These are phyloP conservation scores for Globisporangium uncinulatum DNA, from an alignment of 352 stramenopile species.

Conservation along the genomic window DNA sequence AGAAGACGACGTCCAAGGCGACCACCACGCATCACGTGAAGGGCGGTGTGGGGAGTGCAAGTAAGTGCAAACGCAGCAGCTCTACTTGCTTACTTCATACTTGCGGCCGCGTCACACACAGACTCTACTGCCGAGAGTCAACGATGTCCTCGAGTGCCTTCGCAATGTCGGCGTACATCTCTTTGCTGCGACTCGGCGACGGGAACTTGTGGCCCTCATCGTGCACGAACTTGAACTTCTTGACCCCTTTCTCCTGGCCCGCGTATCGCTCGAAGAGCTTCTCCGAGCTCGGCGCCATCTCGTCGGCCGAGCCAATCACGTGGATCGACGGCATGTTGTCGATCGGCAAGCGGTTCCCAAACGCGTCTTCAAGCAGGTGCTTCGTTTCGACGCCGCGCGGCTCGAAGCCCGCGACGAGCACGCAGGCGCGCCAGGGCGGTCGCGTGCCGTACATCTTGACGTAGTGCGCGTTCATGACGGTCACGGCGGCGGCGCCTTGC, in stretches of 20 bases:
- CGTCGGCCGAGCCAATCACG: slow-evolving; percentile 47
- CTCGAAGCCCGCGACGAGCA: slow-evolving; percentile 62
- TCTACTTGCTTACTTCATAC: background rate
- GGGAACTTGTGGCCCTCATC: slow-evolving; percentile 83
- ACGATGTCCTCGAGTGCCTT: slow-evolving; percentile 33
- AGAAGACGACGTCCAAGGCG: too few species aligned
- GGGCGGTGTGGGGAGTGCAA: too few species aligned
- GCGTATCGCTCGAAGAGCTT: slow-evolving; percentile 45
- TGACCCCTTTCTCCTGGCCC: slow-evolving; percentile 17
- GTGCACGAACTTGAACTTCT: slow-evolving; percentile 45
- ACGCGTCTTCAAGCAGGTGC: slow-evolving; percentile 37
- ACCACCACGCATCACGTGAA: too few species aligned
- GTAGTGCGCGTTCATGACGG: slow-evolving; percentile 66
- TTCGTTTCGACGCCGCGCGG: slow-evolving; percentile 41
- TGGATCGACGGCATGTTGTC: slow-evolving; percentile 57
- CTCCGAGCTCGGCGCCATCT: slow-evolving; percentile 36
- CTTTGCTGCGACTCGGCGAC: slow-evolving; percentile 28
- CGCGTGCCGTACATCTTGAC: slow-evolving; percentile 27
- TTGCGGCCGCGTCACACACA: background rate
- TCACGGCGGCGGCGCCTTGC: slow-evolving; percentile 50
- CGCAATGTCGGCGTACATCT: slow-evolving; percentile 49
- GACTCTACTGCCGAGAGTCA: background rate
- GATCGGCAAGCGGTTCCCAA: slow-evolving; percentile 24
- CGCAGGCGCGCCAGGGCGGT: slow-evolving; percentile 56
- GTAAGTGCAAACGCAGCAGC: too few species aligned